These are phyloP conservation scores for Leucocoprinus leucothites DNA, from an alignment of 768 basidiomycete genomes.

Conservation along the genomic window DNA sequence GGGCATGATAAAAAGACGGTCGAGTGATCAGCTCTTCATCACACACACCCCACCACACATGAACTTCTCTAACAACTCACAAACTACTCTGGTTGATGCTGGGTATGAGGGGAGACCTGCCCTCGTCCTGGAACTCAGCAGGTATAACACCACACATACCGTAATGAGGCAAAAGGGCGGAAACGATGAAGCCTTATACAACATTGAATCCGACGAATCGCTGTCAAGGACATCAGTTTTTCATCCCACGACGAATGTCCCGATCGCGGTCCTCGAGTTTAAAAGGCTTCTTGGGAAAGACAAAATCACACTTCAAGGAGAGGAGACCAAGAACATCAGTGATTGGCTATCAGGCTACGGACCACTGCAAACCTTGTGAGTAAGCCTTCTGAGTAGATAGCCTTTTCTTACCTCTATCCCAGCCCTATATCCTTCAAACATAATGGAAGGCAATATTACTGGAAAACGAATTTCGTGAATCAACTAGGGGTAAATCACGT, in stretches of 20 bases:
- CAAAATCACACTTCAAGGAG: neutral
- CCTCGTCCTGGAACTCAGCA: neutral
- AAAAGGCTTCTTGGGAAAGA: neutral
- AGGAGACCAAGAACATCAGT: neutral
- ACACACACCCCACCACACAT: neutral
- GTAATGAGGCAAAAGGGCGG: neutral
- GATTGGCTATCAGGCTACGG: constrained; percentile 7
- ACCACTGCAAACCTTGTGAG: neutral
- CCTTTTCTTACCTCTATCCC: no score
- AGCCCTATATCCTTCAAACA: constrained; percentile 6
- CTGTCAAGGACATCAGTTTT: neutral
- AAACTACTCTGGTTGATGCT: constrained; percentile 1
- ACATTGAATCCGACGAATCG: constrained; percentile 1
- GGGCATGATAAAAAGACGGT: no score
- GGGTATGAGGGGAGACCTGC: neutral
- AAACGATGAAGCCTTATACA: neutral
- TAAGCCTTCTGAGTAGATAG: no score
- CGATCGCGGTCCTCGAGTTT: constrained; percentile 1
- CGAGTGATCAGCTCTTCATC: no score
- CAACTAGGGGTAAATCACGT: neutral
- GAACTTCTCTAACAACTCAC: constrained; percentile 5
- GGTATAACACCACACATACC: neutral
- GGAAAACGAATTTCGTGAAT: neutral
- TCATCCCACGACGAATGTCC: neutral
- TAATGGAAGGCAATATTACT: constrained; percentile 1